A percentile compares a stretch with the other conserved stretches of the same genome.
These are phyloP conservation scores for Homolaphlyctis polyrhiza DNA, from an alignment of 371 early-diverging fungal genomes.

Conservation along the genomic window DNA sequence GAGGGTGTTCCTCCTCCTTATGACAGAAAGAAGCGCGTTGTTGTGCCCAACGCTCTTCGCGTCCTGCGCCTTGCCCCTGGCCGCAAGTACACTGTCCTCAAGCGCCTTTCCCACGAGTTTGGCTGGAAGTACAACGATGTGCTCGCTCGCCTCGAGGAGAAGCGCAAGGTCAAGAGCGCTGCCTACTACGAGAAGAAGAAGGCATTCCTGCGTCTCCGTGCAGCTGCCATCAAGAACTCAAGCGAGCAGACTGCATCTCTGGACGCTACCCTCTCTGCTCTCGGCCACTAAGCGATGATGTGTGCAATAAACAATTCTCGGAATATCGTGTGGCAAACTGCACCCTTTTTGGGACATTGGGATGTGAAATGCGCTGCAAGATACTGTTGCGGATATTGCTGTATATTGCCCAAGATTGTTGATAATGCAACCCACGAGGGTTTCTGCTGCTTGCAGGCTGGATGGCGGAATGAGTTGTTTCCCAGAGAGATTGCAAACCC, in stretches of 20 bases:
- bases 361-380: not conserved
- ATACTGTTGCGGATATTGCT: too few species aligned
- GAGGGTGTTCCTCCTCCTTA: conserved; percentile 99
- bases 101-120: conserved; percentile 92
- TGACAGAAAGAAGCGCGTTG: conserved; percentile 93
- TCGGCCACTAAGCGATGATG: conserved; percentile 31
- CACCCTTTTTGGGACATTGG: not conserved
- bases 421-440: too few species aligned
- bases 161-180: conserved; percentile 91
- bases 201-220: conserved; percentile 52
- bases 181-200: conserved; percentile 93
- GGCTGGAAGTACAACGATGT: conserved; percentile 99
- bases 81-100: conserved; percentile 94
- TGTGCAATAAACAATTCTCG: not conserved
- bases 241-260: conserved; percentile 42
- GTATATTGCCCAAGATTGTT: too few species aligned
- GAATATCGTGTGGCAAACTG: not conserved
- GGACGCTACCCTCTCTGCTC: conserved; percentile 26
- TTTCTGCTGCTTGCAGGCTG: too few species aligned
- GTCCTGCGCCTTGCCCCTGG: conserved; percentile 94
- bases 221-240: conserved; percentile 52
- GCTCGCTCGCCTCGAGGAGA: conserved; percentile 91
- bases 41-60: conserved; percentile 95
- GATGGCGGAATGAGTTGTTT: not conserved
- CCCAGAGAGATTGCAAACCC: not conserved